Base-by-base conservation (phyloP, 805 yeast species). In the Torulaspora delbrueckii region DNA sequence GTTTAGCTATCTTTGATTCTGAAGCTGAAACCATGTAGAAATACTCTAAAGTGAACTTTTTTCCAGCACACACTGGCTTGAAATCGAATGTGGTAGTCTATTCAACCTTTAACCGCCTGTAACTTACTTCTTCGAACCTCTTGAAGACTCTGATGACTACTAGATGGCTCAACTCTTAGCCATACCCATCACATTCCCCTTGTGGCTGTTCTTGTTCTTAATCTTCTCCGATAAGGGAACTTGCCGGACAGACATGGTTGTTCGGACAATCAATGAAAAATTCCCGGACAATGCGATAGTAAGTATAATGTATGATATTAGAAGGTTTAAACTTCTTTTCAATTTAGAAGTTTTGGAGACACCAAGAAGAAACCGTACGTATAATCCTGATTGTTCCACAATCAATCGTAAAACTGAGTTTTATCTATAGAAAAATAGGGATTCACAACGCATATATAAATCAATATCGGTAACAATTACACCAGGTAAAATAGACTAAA, bases 181-280 rank as follows among this genome's bases (percentile, higher is more conserved):
- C 34, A 16, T 16, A 14, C 22, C 23, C 37, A 40, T 40, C 43
- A 35, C 45, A 42, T 42, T 42, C 45, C 40, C 45, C 45, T 42
- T 42, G 45, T 42, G 45, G 34, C 32, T 33, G 18, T 12, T 40
- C 34, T 13, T 39, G 27, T 19, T 37, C 44, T 30, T 33, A 37
- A 31, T 16, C 4, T 31, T 23, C 39, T 31, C 44, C 28, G 39
- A 35, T 35, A 42, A 42, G 45, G 45, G 35, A 40, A 42, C 6
- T 5, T 19, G 3, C 18, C 39, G 39, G 28, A 25, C 38, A 14
- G 18, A 18, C 39, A 8, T 18, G 26, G 28, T 3, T 23, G 19
- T 5, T 32, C 40, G 40, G 40, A 37, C 40, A 37, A 24, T 19
- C 4, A 19, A 19, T 1, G 6, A 19, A 19, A 19, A 19, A 19